Evolutionary conservation across 345 rosid genomes (phyloP).

Genomic region (Geranium brycei): DNA sequence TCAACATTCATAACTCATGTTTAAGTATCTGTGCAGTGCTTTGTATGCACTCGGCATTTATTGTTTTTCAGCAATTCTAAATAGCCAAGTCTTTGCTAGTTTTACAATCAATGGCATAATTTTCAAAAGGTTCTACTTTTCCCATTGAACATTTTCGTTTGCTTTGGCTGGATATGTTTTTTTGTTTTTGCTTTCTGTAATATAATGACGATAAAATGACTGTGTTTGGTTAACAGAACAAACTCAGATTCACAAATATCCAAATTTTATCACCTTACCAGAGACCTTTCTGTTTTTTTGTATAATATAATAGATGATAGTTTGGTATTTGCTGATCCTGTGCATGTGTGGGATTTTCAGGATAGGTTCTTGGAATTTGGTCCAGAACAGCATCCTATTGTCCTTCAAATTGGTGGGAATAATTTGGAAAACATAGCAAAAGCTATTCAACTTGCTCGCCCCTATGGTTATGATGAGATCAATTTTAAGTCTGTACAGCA

Average conservation of each 20-base stretch:
- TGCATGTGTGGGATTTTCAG: constrained; percentile 33
- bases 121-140: too few relatives aligned
- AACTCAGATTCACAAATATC: too few relatives aligned
- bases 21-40: too few relatives aligned
- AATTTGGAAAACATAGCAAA: constrained; percentile 73
- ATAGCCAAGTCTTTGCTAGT: too few relatives aligned
- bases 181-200: too few relatives aligned
- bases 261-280: background rate
- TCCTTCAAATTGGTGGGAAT: constrained; percentile 92
- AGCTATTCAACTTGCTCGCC: constrained; percentile 71
- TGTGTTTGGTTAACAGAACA: background rate
- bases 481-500: constrained; percentile 65
- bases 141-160: background rate
- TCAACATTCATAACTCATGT: too few relatives aligned
- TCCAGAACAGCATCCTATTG: constrained; percentile 87
- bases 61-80: too few relatives aligned
- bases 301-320: background rate
- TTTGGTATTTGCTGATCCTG: constrained; percentile 1
- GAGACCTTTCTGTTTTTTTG: background rate
- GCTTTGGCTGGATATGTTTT: background rate
- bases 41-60: too few relatives aligned
- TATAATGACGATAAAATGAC: background rate
- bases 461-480: constrained; percentile 82
- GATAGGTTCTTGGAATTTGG: constrained; percentile 84
- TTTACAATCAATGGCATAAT: too few relatives aligned